These are phyloP conservation scores for Saururus chinensis DNA, from an alignment of 164 flowering plant genomes.

Conservation along the genomic window DNA sequence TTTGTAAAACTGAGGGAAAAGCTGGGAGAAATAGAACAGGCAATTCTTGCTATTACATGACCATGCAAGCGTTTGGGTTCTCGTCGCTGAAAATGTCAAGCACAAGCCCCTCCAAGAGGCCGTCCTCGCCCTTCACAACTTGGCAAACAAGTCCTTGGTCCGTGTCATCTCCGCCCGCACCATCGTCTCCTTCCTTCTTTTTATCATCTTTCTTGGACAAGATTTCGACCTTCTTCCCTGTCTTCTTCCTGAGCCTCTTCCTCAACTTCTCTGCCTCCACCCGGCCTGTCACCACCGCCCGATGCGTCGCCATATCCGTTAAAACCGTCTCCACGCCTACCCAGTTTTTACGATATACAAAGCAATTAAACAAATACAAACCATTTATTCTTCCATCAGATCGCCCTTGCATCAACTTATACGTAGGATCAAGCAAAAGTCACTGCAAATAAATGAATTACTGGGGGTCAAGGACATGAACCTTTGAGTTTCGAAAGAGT, in stretches of 20 bases:
- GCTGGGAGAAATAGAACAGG: no score
- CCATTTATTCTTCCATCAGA: no score
- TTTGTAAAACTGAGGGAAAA: no score
- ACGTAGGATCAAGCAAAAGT: not conserved
- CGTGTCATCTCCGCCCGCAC: not conserved
- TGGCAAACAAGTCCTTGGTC: not conserved
- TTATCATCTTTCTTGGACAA: not conserved
- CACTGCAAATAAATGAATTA: not conserved
- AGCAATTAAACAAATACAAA: no score
- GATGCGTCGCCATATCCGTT: constrained; percentile 51
- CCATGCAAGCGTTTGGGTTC: constrained; percentile 57
- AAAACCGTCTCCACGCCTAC: constrained; percentile 56
- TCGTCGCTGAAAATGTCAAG: constrained; percentile 63
- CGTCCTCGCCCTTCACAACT: constrained; percentile 6
- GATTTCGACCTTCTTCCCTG: constrained; percentile 52
- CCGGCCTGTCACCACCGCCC: constrained; percentile 35
- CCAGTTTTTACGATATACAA: not conserved
- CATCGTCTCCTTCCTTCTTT: constrained; percentile 1
- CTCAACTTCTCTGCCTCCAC: constrained; percentile 39
- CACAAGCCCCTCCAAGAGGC: constrained; percentile 8
- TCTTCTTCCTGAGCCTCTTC: constrained; percentile 63
- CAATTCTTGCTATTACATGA: constrained; percentile 24
- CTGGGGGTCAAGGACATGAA: not conserved
- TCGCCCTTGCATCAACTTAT: no score
- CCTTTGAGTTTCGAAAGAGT: constrained; percentile 54